Percentiles rank a stretch among this genome's conserved stretches.
Evolutionary conservation across 495 filamentous ascomycete genomes (phyloP).

Genomic region (Mycothermus thermophilus): DNA sequence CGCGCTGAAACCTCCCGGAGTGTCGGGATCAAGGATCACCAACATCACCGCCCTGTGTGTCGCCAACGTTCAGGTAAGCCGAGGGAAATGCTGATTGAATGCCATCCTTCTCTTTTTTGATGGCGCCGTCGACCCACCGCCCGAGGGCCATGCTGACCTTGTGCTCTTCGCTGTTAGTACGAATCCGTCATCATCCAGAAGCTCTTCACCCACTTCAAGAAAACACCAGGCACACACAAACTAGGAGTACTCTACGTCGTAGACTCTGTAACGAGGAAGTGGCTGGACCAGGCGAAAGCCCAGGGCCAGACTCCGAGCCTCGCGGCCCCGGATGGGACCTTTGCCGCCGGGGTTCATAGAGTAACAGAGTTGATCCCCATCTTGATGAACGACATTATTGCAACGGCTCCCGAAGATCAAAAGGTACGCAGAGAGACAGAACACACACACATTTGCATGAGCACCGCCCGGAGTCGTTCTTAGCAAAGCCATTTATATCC

Average conservation of each 20-base stretch:
- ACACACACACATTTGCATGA: too few species aligned
- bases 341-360: constrained; percentile 88
- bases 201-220: constrained; percentile 94
- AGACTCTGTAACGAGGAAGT: constrained; percentile 98
- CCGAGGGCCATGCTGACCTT: too few species aligned
- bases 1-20: constrained; percentile 78
- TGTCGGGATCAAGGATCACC: constrained; percentile 78
- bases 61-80: constrained; percentile 82
- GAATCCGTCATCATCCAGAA: constrained; percentile 93
- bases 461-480: too few species aligned
- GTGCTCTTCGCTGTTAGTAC: too few species aligned
- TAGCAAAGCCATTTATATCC: too few species aligned
- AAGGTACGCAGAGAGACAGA: constrained; percentile 68
- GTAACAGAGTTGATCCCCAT: constrained; percentile 86
- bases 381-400: constrained; percentile 91
- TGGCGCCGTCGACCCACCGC: too few species aligned
- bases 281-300: constrained; percentile 87
- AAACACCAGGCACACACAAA: constrained; percentile 87
- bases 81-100: too few species aligned
- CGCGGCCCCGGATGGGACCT: constrained; percentile 74
- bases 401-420: constrained; percentile 82
- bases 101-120: too few species aligned
- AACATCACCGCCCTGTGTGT: constrained; percentile 75
- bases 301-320: constrained; percentile 61
- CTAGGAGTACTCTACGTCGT: constrained; percentile 98